Evolutionary conservation across 768 basidiomycete genomes (phyloP), one percentile per base, ranked within the genome.

Genomic region (Coprinopsis marcescibilis): DNA sequence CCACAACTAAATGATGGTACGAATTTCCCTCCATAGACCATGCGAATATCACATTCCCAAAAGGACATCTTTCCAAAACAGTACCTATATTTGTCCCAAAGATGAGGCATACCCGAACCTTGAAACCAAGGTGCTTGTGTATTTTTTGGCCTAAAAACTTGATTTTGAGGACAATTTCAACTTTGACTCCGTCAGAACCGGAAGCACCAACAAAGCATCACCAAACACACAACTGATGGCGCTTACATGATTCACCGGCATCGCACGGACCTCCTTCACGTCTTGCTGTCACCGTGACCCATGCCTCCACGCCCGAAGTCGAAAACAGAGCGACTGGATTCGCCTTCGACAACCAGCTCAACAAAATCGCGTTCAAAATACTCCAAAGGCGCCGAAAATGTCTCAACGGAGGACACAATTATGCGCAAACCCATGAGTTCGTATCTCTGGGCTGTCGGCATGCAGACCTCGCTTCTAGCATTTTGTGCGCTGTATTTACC

Each of bases 401-500:
- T 32, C 8, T n/a, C 8, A 32, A 32, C 29, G 29, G 20, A 10
- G 21, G 41, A 43, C 27, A 6, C 26, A 12, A 30, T 43, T 4
- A 26, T 27, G 41, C 24, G 26, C 5, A 43, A 21, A 19, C 77
- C 81, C 11, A 72, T 77, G 47, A 71, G 75, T 4, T 71, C 70
- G 20, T 88, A 87, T 65, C 73, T 76, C 46, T 81, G 85, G 24
- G 64, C 79, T 20, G 77, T 87, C 17, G 81, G 80, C 36, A 80
- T 88, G 5, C 83, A 85, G 58, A 71, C 77, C 1, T 70, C 76
- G 13, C 77, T 89, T 6, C 71, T 89, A 51, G 64, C 68, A 2
- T 89, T 88, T 61, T 70, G 74, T 11, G 77, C 77, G 1, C 68
- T 90, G 44, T 81, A 78, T 60, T 70, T 90, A n/a, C 89, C 88